Base-by-base conservation (phyloP, 139 green algal genomes). In the Coelastrella sp. region DNA sequence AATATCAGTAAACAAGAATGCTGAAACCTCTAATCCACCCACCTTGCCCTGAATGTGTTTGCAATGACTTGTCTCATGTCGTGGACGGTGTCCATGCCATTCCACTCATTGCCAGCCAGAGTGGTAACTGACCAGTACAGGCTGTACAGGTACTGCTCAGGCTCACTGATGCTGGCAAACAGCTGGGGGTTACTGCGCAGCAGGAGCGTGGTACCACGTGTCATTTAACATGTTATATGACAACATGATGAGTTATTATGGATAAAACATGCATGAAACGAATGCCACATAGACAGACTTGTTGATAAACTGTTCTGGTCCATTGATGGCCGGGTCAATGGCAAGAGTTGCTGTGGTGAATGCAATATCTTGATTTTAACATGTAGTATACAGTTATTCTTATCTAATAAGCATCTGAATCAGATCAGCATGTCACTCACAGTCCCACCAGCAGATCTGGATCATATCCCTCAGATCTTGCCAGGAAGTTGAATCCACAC, bases 121-220 rank as follows among this genome's bases (percentile, higher is more conserved):
- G 93, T 95, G 0, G 91, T 95, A 0, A 95, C 84, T 11, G 76
- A 87, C 92, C 92, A 96, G 87, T 93, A 95, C 56, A 96, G 88
- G 72, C 68, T 86, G 87, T 91, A 91, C 63, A 87, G 9, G 65
- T 91, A 91, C 78, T 86, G 78, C 78, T 91, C 87, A 6, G 63
- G 78, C 15, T 20, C 14, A 10, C 61, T 82, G 20, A 82, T 79
- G 61, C 22, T 63, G 6, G 87, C 63, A 70, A 91, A 91, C 63
- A 91, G 78, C 25, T 82, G 35, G 0, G 87, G 65, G 65, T 91
- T 91, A 6, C 68, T 76, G 68, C 8, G 68, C 7, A 76, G 19
- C 61, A 70, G 61, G 12, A 5, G 5, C 4, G 5, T 70, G 11
- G 61, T 0, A 70, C 4, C 11, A 49, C 3, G 35, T 49, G 35